Evolutionary conservation across 2,329 filamentous ascomycete genomes (phyloP).

Genomic region (Ophiostoma australiae): DNA sequence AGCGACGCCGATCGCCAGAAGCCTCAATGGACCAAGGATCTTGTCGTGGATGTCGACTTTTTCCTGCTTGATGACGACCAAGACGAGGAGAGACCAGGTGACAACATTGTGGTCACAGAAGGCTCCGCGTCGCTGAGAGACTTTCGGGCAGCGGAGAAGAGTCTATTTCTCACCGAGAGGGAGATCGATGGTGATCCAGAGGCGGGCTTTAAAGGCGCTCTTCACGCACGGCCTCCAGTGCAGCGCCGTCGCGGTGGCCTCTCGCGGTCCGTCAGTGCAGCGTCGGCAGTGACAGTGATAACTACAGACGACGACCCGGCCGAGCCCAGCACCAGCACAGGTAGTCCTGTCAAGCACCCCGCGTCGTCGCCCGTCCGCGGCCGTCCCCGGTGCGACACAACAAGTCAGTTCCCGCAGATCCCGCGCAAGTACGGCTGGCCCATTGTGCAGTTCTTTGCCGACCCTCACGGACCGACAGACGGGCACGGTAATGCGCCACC

Average conservation of each 20-base stretch:
- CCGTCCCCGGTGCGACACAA: no score
- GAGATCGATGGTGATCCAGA: neutral
- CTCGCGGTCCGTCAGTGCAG: neutral
- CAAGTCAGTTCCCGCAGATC: neutral
- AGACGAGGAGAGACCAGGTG: neutral
- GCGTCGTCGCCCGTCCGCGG: neutral
- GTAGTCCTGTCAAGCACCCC: neutral
- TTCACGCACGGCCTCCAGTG: neutral
- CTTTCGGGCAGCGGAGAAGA: neutral
- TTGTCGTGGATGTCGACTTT: neutral
- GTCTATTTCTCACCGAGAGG: neutral
- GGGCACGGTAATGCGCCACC: neutral
- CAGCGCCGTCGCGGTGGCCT: neutral
- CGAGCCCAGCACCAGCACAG: neutral
- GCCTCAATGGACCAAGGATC: conserved; percentile 17
- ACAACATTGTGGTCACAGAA: neutral
- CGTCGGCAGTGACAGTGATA: neutral
- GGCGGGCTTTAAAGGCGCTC: neutral
- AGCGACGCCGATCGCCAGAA: neutral
- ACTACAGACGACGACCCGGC: neutral
- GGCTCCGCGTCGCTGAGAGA: neutral
- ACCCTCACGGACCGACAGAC: conserved; percentile 33
- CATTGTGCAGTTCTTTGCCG: conserved; percentile 40
- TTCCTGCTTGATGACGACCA: neutral
- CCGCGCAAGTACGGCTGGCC: conserved; percentile 19